Base-by-base conservation (phyloP, 768 basidiomycete genomes). In the Termitomyces titanicus region DNA sequence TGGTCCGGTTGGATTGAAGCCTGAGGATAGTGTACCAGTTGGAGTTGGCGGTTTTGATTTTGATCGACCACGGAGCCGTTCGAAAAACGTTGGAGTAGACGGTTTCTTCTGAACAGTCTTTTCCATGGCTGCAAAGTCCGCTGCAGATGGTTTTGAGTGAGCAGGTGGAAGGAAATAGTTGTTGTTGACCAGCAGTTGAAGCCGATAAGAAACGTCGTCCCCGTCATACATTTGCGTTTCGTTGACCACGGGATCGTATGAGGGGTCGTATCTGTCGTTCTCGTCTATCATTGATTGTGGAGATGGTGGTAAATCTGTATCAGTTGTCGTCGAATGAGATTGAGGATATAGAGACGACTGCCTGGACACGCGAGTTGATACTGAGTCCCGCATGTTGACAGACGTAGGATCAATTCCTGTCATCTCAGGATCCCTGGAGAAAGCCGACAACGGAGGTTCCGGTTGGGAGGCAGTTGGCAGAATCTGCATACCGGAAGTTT, bases 81-180 rank as follows among this genome's bases (percentile, higher is more conserved):
- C 85, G 50, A 91, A 71, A 66, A 92, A 89, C 11, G 78, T 76
- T 7, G 81, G 75, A n/a, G 79, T 69, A 9, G 75, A 63, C 3
- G 73, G 63, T 46, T 75, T 76, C 67, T 83, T 88, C 55, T 76
- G 72, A 29, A 73, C 56, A 33, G 70, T 66, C 11, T 65, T 64
- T 39, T 66, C 66, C 2, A 75, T 46, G 0, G 70, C 68, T 17
- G 81, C 78, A 56, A 92, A 81, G 49, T 88, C 83, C 25, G 85
- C 76, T 2, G 84, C 80, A 10, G 81, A 82, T 2, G 92, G 92
- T 64, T 94, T 94, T 39, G 84, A 79, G 64, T 94, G 92, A 0
- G 92, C 91, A 10, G 92, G 92, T 3, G 92, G 92, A 35, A 94
- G 83, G 65, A 90, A 94, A 67, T 94, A 94, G 64, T 79, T 92